A percentile compares a stretch with the other conserved stretches of the same genome.
These are phyloP conservation scores for Rhizopogon rudus DNA, from an alignment of 768 basidiomycete species.

Conservation along the genomic window DNA sequence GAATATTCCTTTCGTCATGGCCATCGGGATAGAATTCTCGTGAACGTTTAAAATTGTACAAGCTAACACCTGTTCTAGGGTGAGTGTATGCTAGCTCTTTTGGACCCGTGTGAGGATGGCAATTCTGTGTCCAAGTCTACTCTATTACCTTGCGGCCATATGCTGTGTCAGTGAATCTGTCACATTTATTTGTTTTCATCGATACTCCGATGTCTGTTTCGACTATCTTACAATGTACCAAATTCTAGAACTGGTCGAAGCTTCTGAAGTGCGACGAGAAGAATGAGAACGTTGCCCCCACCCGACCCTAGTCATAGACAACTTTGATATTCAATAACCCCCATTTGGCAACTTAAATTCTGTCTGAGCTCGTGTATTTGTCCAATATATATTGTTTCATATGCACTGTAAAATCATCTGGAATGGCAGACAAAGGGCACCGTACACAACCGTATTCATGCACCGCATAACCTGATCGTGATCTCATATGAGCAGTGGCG, in stretches of 20 bases:
- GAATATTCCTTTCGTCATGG: not conserved
- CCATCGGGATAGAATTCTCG: not conserved
- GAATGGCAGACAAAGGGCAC: not conserved
- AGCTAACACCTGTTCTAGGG: not conserved
- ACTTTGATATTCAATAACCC: too few relatives aligned
- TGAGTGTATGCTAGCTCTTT: not conserved
- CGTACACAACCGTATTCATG: too few relatives aligned
- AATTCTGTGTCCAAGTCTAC: not conserved
- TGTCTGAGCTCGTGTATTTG: too few relatives aligned
- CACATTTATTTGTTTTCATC: not conserved
- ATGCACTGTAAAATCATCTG: not conserved
- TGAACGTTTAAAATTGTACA: not conserved
- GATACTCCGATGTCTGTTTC: not conserved
- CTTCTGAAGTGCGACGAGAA: too few relatives aligned
- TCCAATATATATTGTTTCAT: not conserved
- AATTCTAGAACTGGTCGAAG: too few relatives aligned
- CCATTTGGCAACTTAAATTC: too few relatives aligned
- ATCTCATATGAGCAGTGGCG: constrained; percentile 1
- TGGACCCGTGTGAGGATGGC: not conserved
- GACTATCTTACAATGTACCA: not conserved
- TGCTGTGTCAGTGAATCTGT: not conserved
- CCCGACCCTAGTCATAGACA: too few relatives aligned
- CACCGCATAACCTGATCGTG: not conserved
- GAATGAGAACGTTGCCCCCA: too few relatives aligned
- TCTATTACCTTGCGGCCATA: not conserved